Base-by-base conservation (phyloP, 805 yeast species). In the Yamadazyma akitaensis region DNA sequence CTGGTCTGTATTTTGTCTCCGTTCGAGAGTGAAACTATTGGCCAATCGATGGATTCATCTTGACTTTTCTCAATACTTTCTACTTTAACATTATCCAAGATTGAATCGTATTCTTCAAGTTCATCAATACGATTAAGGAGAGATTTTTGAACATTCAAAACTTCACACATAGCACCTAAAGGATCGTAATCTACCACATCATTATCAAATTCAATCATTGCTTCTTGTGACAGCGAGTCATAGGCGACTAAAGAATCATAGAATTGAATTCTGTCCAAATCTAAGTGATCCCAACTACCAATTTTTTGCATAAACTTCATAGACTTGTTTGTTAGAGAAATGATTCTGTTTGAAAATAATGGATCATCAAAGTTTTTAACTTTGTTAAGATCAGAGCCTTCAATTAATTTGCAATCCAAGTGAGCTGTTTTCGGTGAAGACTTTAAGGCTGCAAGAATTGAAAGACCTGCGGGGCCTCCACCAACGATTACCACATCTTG, bases 381-480 rank as follows among this genome's bases (percentile, higher is more conserved):
- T 17, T 76, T 62, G 17, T 71, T 70, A 21, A 92, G 62, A 50
- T 79, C 77, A 40, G 79, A 76, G 1, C 85, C 89, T 63, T 94
- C 99, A 21, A 94, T 75, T 42, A 94, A 67, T 0, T 82, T 78
- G 41, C 92, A 77, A 39, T 74, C 73, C 37, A 89, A 74, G 42
- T 79, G 70, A 25, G 67, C 70, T 3, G 96, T 78, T 17, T 73
- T 62, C 2, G 84, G 81, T 1, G 90, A 84, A 53, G 75, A 74
- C 61, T 87, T 85, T 47, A 92, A 66, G 0, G 96, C 95, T 0
- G 96, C 78, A 5, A 94, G 83, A 32, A 94, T 68, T 1, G 96
- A 84, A 47, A 94, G 68, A 0, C 99, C 99, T 0, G 98, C 98
- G 1, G 98, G 97, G 0, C 99, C 99, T 7, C 96, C 98, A 32